A percentile compares a stretch with the other conserved stretches of the same genome.
phyloP scores from a whole-genome alignment of 2,329 filamentous ascomycete genomes.

The Diaporthe citrichinensis region DNA sequence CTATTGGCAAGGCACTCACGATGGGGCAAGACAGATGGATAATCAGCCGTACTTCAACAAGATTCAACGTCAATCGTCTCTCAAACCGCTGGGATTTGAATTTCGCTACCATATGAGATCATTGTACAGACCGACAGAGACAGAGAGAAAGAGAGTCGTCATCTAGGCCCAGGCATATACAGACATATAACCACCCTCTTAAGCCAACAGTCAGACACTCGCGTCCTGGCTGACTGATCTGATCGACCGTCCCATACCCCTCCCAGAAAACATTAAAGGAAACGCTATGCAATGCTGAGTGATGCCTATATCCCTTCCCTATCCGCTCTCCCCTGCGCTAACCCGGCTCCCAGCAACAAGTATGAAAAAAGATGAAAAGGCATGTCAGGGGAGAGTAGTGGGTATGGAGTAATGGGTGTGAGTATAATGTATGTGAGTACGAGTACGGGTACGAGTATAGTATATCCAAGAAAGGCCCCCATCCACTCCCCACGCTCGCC shows the following conservation, averaged over 20 bases:
- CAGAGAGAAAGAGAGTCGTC: background rate
- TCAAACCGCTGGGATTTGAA: background rate
- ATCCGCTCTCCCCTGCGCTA: background rate
- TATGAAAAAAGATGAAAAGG: background rate
- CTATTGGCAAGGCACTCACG: background rate
- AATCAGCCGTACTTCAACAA: background rate
- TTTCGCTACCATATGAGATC: background rate
- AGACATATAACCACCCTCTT: background rate
- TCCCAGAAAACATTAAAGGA: background rate
- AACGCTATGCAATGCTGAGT: conserved; percentile 33
- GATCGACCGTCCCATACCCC: background rate
- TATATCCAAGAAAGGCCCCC: conserved; percentile 11
- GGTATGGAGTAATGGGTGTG: background rate
- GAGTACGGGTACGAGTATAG: conserved; percentile 11
- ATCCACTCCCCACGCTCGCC: background rate
- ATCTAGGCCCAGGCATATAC: conserved; percentile 12
- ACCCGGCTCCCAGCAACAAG: background rate
- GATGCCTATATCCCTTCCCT: conserved; percentile 15
- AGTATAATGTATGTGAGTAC: conserved; percentile 1
- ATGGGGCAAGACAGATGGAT: too few species aligned
- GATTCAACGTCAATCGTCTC: background rate
- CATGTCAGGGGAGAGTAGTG: background rate
- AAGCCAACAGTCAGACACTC: background rate
- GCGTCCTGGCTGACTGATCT: background rate
- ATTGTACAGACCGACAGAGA: background rate